phyloP scores from a whole-genome alignment of 495 filamentous ascomycete genomes.

The Astrothelium macrocarpum region DNA sequence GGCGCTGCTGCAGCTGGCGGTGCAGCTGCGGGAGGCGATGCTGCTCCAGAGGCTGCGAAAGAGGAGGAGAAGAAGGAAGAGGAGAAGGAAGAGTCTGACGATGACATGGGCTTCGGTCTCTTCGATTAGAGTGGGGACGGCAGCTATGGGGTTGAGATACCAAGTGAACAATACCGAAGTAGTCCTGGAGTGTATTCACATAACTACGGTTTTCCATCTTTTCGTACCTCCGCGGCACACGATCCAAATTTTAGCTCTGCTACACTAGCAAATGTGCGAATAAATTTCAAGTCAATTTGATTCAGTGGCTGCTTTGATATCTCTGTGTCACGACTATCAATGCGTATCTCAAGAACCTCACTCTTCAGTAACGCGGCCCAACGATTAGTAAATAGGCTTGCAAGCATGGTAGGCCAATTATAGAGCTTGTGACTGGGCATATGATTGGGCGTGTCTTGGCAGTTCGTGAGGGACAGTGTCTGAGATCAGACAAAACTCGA shows the following conservation, averaged over 20 bases:
- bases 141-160: background rate
- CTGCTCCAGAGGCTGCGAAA: conserved; percentile 59
- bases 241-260: background rate
- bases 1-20: conserved; percentile 55
- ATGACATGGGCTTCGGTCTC: conserved; percentile 99
- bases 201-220: background rate
- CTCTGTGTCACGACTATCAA: too few relatives aligned
- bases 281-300: too few relatives aligned
- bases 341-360: too few relatives aligned
- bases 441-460: too few relatives aligned
- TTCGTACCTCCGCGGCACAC: background rate
- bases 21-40: conserved; percentile 58
- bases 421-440: too few relatives aligned
- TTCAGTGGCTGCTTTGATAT: too few relatives aligned
- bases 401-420: too few relatives aligned
- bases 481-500: too few relatives aligned
- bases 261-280: too few relatives aligned
- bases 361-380: too few relatives aligned
- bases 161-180: conserved; percentile 22
- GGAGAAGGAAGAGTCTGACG: conserved; percentile 88
- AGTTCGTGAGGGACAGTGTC: too few relatives aligned
- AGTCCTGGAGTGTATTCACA: background rate
- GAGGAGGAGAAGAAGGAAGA: conserved; percentile 60
- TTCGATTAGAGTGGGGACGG: conserved; percentile 55
- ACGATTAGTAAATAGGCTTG: too few relatives aligned